Evolutionary conservation across 768 basidiomycete genomes (phyloP).

Genomic region (Royoungia palumana): DNA sequence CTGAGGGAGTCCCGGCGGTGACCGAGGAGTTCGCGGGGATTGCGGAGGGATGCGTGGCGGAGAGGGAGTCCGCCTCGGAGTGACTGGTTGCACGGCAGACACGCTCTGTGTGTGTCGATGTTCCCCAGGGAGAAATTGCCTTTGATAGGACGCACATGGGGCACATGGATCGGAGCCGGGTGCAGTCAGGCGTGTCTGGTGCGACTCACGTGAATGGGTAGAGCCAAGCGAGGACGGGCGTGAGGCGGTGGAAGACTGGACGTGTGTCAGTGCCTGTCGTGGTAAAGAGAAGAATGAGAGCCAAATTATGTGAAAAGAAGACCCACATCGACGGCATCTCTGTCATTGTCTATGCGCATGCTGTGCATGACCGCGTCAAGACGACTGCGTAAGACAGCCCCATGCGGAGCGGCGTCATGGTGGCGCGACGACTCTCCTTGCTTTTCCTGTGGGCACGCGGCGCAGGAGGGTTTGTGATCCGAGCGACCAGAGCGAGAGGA

Average conservation of each 20-base stretch:
- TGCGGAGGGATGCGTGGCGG: conserved; percentile 7
- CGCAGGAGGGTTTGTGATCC: conserved; percentile 14
- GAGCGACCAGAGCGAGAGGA: conserved; percentile 28
- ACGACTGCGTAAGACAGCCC: conserved; percentile 50
- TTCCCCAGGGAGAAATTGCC: background rate
- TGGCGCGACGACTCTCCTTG: conserved; percentile 19
- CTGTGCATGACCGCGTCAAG: conserved; percentile 50
- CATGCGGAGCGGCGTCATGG: conserved; percentile 43
- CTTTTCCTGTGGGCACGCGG: conserved; percentile 15
- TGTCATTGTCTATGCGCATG: conserved; percentile 25
- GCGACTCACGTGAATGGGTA: conserved; percentile 27
- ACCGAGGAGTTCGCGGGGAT: conserved; percentile 17
- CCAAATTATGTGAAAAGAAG: background rate
- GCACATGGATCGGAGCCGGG: conserved; percentile 20
- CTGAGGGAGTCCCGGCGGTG: conserved; percentile 12
- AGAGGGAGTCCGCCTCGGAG: conserved; percentile 5
- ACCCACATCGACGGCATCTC: conserved; percentile 24
- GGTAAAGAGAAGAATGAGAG: conserved; percentile 13
- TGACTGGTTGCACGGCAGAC: conserved; percentile 6
- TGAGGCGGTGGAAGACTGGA: conserved; percentile 25
- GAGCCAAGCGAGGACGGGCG: conserved; percentile 30
- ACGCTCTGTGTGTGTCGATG: conserved; percentile 14
- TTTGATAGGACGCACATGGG: conserved; percentile 1
- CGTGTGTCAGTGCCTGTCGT: conserved; percentile 17
- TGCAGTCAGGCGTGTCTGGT: conserved; percentile 21